Evolutionary conservation across 352 stramenopile species (phyloP).

Genomic region (Plasmopara viticola): DNA sequence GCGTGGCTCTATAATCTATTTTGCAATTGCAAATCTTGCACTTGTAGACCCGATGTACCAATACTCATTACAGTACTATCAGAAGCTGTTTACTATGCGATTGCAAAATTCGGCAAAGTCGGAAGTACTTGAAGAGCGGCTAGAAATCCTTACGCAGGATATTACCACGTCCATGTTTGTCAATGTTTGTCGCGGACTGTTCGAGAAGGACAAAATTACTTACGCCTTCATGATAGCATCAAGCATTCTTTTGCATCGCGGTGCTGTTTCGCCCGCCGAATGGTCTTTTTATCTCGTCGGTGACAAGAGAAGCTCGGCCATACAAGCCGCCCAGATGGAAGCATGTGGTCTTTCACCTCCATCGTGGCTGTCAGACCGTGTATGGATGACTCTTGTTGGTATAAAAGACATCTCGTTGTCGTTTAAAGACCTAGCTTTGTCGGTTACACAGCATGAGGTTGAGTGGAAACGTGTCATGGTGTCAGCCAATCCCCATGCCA

Average conservation of each 20-base stretch:
- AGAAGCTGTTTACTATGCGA: conserved; percentile 88
- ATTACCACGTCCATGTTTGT: conserved; percentile 91
- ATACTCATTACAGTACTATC: conserved; percentile 93
- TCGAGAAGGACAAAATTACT: conserved; percentile 94
- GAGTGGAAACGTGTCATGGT: conserved; percentile 80
- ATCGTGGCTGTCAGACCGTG: conserved; percentile 69
- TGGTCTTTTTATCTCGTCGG: conserved; percentile 89
- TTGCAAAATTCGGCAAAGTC: conserved; percentile 78
- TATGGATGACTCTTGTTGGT: conserved; percentile 66
- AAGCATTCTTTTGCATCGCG: conserved; percentile 78
- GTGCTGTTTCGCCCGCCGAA: conserved; percentile 59
- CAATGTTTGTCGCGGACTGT: conserved; percentile 91
- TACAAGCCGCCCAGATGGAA: conserved; percentile 32
- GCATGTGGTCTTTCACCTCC: conserved; percentile 33
- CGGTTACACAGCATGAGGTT: conserved; percentile 33
- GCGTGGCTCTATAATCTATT: conserved; percentile 91
- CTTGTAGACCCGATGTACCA: conserved; percentile 94
- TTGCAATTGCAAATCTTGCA: conserved; percentile 88
- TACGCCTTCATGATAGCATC: conserved; percentile 92
- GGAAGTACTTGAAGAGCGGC: conserved; percentile 71
- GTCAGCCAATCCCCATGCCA: conserved; percentile 69
- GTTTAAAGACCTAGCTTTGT: conserved; percentile 43
- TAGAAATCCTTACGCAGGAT: conserved; percentile 88
- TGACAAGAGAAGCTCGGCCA: conserved; percentile 60
- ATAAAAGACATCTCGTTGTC: conserved; percentile 58